Evolutionary conservation across 768 basidiomycete species (phyloP).

Genomic region (Auricularia sp.): DNA sequence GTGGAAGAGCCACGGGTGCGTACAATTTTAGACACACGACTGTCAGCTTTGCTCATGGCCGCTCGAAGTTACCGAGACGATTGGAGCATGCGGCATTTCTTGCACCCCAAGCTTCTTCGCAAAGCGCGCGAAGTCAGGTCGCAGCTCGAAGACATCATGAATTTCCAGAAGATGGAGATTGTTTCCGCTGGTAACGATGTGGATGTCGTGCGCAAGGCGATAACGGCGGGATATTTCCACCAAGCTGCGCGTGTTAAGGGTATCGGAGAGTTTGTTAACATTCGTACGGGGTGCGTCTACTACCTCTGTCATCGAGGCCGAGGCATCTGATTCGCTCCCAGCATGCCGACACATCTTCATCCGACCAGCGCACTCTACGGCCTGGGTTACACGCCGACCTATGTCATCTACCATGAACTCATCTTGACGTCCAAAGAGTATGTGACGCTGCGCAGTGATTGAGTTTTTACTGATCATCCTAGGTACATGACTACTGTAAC

Average conservation of each 20-base stretch:
- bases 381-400: constrained; percentile 91
- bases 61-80: constrained; percentile 71
- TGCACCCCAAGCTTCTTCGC: constrained; percentile 90
- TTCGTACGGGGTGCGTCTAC: constrained; percentile 56
- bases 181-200: constrained; percentile 91
- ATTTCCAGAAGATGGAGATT: constrained; percentile 92
- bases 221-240: constrained; percentile 97
- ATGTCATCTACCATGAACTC: constrained; percentile 94
- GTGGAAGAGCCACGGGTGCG: constrained; percentile 92
- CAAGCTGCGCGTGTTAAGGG: constrained; percentile 97
- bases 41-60: constrained; percentile 8
- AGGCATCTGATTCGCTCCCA: not conserved
- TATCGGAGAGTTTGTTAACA: constrained; percentile 97
- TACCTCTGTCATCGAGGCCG: not conserved
- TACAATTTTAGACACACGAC: constrained; percentile 7
- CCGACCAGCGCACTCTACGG: constrained; percentile 96
- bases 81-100: constrained; percentile 90
- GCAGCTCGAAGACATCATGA: constrained; percentile 98
- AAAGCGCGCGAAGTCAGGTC: constrained; percentile 92
- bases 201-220: constrained; percentile 88
- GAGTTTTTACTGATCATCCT: constrained; percentile 16
- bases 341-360: constrained; percentile 89
- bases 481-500: constrained; percentile 99
- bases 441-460: not conserved
- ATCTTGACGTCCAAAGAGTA: constrained; percentile 84